These are phyloP conservation scores for Trichoderma sp. DNA, from an alignment of 2,329 filamentous ascomycete species.

Conservation along the genomic window DNA sequence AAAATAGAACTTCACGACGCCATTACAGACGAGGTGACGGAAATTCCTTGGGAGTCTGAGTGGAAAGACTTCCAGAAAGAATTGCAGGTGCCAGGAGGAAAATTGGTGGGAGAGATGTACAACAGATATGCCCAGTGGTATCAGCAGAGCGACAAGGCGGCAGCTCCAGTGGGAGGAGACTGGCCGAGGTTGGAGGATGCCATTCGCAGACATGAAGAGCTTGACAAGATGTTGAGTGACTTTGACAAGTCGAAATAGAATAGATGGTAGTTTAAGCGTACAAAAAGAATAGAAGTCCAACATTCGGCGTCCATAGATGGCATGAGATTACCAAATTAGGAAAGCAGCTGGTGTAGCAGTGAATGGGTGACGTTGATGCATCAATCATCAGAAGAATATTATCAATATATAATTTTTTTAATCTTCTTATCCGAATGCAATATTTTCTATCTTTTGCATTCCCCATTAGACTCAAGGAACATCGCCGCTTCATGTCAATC, in stretches of 20 bases:
- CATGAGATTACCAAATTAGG: not conserved
- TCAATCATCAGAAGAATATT: not conserved
- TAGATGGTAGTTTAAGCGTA: not conserved
- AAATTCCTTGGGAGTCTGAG: not conserved
- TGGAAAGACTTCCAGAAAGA: conserved; percentile 7
- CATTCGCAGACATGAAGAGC: conserved; percentile 3
- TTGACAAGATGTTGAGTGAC: not conserved
- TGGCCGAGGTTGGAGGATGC: conserved; percentile 1
- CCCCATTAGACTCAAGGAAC: not conserved
- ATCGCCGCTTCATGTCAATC: not conserved
- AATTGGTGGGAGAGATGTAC: conserved; percentile 6
- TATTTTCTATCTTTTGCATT: not conserved
- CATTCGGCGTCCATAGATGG: not conserved
- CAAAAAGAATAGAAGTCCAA: not conserved
- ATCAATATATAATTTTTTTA: not conserved
- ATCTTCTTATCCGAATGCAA: not conserved
- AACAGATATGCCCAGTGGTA: conserved; percentile 9
- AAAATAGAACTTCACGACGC: conserved; percentile 6
- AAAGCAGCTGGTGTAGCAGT: not conserved
- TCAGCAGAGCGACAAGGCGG: not conserved
- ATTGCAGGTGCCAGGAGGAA: not conserved
- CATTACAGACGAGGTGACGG: not conserved
- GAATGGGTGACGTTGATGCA: not conserved
- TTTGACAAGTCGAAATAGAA: not conserved
- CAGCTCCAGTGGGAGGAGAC: not conserved